Percentiles rank a stretch among this genome's conserved stretches.
Evolutionary conservation across 495 filamentous ascomycete genomes (phyloP).

Genomic region (Astrocystis sublimbata): DNA sequence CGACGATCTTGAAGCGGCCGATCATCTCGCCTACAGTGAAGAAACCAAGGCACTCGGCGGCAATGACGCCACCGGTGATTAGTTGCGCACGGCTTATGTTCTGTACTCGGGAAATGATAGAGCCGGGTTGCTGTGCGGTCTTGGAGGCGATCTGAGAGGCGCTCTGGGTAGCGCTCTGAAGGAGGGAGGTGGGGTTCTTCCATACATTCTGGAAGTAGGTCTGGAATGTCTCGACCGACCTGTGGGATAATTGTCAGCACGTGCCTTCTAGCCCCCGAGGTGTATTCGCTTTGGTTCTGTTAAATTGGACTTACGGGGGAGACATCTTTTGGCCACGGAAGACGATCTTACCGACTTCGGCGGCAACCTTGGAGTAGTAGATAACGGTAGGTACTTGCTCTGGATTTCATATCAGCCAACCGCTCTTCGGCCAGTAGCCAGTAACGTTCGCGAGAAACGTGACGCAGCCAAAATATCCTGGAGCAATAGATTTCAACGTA

Average conservation of each 20-base stretch:
- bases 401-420: constrained; percentile 37
- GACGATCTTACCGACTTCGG: constrained; percentile 84
- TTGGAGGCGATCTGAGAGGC: constrained; percentile 37
- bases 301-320: constrained; percentile 73
- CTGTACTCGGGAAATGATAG: constrained; percentile 63
- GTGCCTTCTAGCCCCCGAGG: not conserved
- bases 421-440: not conserved
- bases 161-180: constrained; percentile 39
- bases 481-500: constrained; percentile 53
- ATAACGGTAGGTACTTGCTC: constrained; percentile 81
- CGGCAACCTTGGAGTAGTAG: constrained; percentile 87
- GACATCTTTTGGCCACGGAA: constrained; percentile 87
- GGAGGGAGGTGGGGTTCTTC: constrained; percentile 62
- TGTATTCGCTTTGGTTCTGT: not conserved
- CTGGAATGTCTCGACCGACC: constrained; percentile 79
- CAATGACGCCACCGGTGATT: constrained; percentile 68
- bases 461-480: not conserved
- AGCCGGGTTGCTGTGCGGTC: constrained; percentile 33
- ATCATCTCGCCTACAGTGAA: constrained; percentile 98
- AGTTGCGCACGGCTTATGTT: constrained; percentile 70
- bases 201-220: constrained; percentile 76
- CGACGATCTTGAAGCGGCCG: constrained; percentile 88
- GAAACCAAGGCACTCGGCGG: constrained; percentile 89
- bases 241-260: constrained; percentile 41
- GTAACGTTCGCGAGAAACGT: not conserved